Evolutionary conservation across 352 stramenopile genomes (phyloP), one percentile per base, ranked within the genome.

Genomic region (Phytophthora macrochlamydospora): DNA sequence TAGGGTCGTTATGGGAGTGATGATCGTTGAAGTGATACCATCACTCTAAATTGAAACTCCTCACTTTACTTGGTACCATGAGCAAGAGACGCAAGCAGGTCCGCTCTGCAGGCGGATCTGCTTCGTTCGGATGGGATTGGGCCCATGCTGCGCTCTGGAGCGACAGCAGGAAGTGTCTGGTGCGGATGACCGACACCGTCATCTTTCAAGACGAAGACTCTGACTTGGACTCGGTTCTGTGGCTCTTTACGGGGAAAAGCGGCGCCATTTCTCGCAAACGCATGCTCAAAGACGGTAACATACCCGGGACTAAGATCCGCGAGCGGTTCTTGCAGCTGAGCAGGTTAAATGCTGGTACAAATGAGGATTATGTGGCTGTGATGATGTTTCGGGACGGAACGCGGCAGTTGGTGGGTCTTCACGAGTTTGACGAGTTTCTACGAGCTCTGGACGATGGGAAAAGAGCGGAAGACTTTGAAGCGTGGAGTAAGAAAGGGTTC

Each of bases 211-310:
- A 50, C 29, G 64, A 67, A 24, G 13, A 18, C 1, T 56, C 46
- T 3, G 35, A 42, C 46, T 53, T 65, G 2, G 30, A 52, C n/a
- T 60, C 62, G 24, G 73, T 55, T 30, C 54, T 69, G 31, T 89
- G 79, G 79, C n/a, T 89, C 9, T 83, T 84, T 56, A 85, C 75
- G 7, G 63, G 76, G 1, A 89, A 84, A 67, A 84, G 73, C 35
- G 78, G 78, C 5, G 38, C 65, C 7, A 61, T 87, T 44, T 59
- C 69, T 31, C 71, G 76, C 35, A 89, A 84, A 69, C 82, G 83
- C 40, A 55, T 58, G 32, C 48, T 51, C 2, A 46, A 72, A 8
- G 61, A 69, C 53, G 56, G 51, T 28, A 52, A 43, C 1, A 37
- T 83, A 37, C 61, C 65, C 11, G 53, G 76, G 4, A 33, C 33